phyloP scores from a whole-genome alignment of 768 basidiomycete genomes.

The Cantharellus cinnabarinus region DNA sequence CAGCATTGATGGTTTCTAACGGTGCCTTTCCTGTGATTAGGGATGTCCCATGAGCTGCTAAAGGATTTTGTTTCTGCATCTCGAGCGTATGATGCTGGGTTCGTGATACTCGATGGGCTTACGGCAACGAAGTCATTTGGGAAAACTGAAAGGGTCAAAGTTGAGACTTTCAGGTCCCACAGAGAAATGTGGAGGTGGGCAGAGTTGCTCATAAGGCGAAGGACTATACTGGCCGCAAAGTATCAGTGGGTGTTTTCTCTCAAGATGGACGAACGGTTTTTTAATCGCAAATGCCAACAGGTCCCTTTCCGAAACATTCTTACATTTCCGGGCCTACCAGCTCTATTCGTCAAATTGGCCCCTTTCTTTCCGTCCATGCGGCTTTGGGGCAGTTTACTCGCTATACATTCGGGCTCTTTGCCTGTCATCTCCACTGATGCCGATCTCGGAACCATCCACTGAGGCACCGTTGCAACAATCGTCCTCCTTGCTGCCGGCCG shows the following conservation, averaged over 20 bases:
- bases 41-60: constrained; percentile 49
- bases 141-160: constrained; percentile 17
- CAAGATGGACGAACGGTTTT: background rate
- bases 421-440: constrained; percentile 15
- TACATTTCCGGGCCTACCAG: constrained; percentile 17
- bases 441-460: background rate
- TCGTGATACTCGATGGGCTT: constrained; percentile 35
- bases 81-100: constrained; percentile 31
- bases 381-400: constrained; percentile 46
- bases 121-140: constrained; percentile 3
- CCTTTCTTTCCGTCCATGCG: constrained; percentile 50
- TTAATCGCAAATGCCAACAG: background rate
- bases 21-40: constrained; percentile 20
- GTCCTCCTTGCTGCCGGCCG: background rate
- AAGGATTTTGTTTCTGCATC: constrained; percentile 24
- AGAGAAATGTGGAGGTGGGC: constrained; percentile 78
- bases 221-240: constrained; percentile 37
- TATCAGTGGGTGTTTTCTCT: background rate
- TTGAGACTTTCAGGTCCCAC: constrained; percentile 39
- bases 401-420: constrained; percentile 59
- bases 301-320: constrained; percentile 9
- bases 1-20: background rate
- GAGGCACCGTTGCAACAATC: background rate
- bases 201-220: constrained; percentile 67
- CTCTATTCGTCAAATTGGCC: constrained; percentile 41